Evolutionary conservation across 805 yeast genomes (phyloP).

Genomic region (Diddensiella santjacobensis): DNA sequence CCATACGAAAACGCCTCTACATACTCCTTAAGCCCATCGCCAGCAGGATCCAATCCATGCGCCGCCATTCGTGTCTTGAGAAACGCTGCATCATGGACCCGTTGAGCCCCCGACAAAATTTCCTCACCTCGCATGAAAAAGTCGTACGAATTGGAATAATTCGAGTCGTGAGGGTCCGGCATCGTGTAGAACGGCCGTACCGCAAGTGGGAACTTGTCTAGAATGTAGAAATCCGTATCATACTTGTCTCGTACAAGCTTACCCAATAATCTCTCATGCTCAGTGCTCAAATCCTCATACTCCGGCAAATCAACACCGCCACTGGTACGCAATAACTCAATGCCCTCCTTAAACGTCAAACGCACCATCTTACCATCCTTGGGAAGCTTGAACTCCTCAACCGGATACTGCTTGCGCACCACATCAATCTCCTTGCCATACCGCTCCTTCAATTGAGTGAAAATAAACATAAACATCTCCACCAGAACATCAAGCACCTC

Average conservation of each 20-base stretch:
- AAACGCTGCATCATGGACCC: constrained; percentile 90
- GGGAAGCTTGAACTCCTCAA: constrained; percentile 95
- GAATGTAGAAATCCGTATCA: constrained; percentile 95
- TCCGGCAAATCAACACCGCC: constrained; percentile 78
- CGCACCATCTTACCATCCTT: constrained; percentile 90
- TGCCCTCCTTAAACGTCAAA: constrained; percentile 86
- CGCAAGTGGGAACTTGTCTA: constrained; percentile 97
- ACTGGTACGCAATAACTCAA: constrained; percentile 75
- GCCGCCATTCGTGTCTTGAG: constrained; percentile 75
- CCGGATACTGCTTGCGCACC: constrained; percentile 93
- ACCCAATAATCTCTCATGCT: constrained; percentile 92
- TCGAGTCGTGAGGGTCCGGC: constrained; percentile 93
- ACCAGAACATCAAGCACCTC: constrained; percentile 66
- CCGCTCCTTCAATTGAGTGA: constrained; percentile 75
- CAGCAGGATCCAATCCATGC: constrained; percentile 76
- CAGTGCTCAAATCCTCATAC: constrained; percentile 87
- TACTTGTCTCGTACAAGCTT: constrained; percentile 86
- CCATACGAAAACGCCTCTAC: constrained; percentile 91
- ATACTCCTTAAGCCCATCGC: constrained; percentile 85
- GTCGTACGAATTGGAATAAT: constrained; percentile 95
- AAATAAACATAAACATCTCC: constrained; percentile 83
- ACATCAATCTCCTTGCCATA: constrained; percentile 79
- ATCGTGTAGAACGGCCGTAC: constrained; percentile 98
- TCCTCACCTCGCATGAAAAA: constrained; percentile 99
- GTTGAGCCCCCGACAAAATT: constrained; percentile 98